phyloP scores from a whole-genome alignment of 1,284 basidiomycete species.

The Microbotryomycetes sp. region DNA sequence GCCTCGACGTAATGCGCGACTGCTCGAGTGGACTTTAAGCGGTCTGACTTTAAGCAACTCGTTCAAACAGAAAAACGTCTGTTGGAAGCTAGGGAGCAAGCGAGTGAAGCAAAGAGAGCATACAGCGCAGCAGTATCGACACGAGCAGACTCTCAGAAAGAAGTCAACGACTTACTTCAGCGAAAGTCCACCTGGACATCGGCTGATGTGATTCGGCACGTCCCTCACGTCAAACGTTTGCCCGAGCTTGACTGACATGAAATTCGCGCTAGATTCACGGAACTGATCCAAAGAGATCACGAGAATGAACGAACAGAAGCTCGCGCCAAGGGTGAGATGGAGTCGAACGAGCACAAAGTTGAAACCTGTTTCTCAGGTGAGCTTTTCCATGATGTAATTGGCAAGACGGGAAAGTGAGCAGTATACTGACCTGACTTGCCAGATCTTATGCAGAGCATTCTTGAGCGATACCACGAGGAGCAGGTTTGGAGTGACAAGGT shows the following conservation, averaged over 20 bases:
- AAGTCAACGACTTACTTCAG: constrained; percentile 83
- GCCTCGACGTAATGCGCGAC: too few species aligned
- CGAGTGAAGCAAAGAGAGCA: constrained; percentile 55
- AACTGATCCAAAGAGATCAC: constrained; percentile 80
- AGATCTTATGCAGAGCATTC: constrained; percentile 74
- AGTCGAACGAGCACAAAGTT: constrained; percentile 63
- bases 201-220: constrained; percentile 56
- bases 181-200: constrained; percentile 77
- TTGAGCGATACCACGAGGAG: constrained; percentile 86
- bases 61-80: constrained; percentile 25
- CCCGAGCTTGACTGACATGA: background rate
- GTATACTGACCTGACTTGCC: background rate
- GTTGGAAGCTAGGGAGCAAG: constrained; percentile 15
- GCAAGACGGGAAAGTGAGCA: background rate
- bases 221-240: background rate
- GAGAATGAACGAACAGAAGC: constrained; percentile 68
- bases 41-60: too few species aligned
- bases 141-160: constrained; percentile 67
- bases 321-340: constrained; percentile 58
- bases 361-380: constrained; percentile 66
- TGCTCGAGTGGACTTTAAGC: too few species aligned
- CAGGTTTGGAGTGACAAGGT: constrained; percentile 93
- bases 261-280: constrained; percentile 59
- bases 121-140: constrained; percentile 67
- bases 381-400: background rate